Evolutionary conservation across 495 filamentous ascomycete species (phyloP), one percentile per base, ranked within the genome.

Genomic region (Oidiodendron maius): DNA sequence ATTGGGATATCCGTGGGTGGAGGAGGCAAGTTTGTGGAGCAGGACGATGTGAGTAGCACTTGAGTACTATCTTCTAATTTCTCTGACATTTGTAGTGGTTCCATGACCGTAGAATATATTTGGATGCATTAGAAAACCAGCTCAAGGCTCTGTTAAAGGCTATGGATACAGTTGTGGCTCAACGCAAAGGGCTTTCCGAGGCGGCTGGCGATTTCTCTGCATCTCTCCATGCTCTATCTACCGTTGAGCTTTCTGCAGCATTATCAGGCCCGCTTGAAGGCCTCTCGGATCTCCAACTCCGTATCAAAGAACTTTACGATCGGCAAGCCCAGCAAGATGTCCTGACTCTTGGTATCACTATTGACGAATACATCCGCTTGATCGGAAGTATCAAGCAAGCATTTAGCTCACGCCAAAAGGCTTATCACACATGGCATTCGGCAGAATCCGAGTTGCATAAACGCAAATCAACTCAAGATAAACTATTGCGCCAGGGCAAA

Each of bases 261-360:
- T 76, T 98, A 3, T 94, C 94, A 4, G 83, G 79, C 0, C 91
- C 94, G 2, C 73, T 97, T 6, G 91, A 94, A 60, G 85, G 86
- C 9, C 77, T 98, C 8, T 95, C 90, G 4, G 89, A 95, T 54
- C 76, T 97, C 1, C 93, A 97, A 66, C 69, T 94, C 44, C 89
- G 91, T 32, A 95, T 98, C 56, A 83, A 86, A 41, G 93, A 97
- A 53, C 78, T 98, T 4, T 96, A 97, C 61, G 87, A 96, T 48
- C 87, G 93, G 18, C 93, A 98, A 67, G 93, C 93, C 4, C 90
- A 95, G 68, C 93, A 98, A 65, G 93, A 98, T 63, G 84, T 97
- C 26, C 76, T 98, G 23, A 98, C 93, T 0, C 75, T 98, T 16
- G 94, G 94, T 16, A 97, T 96, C 58, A 96, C 94, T 30, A 87